Base-by-base conservation (phyloP, 1,139 yeast genomes). In the Debaryomycetaceae sp. region DNA sequence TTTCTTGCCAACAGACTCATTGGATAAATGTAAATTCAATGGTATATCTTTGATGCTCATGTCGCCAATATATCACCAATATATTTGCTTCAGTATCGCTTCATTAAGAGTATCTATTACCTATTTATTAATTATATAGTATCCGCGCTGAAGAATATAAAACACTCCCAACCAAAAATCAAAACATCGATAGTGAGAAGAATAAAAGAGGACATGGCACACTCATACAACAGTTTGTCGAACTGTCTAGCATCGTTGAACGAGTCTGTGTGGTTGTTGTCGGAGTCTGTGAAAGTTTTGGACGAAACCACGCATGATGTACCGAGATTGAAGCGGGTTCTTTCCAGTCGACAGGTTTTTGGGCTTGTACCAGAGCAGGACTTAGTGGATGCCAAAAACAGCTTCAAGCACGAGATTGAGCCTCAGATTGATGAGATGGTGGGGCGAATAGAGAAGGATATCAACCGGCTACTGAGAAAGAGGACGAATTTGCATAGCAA, bases 291-390 rank as follows among this genome's bases (percentile, higher is more conserved):
- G 39, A 47, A 50, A 17, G 40, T 55, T 6, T 48, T 72, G 7
- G 63, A 60, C n/a, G 56, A 55, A 1, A 55, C 70, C 5, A 67
- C 73, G 7, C 47, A 50, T 34, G 72, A 68, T 41, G 62, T 65
- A 6, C 58, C 65, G 7, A 46, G 75, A 17, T 51, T 70, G 37
- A 58, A 56, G 37, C 58, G 56, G 31, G 67, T 70, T 17, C 51
- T 71, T 17, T 46, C 52, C 26, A 66, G 75, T 8, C 56, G 62
- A 17, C 62, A 63, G 39, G 71, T 70, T 28, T 72, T 66, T 54
- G 75, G 72, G 6, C 48, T 72, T 29, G 67, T 70, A 1, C 73
- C 78, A 1, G 71, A 67, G 42, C 52, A 55, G 43, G 78, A 72
- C 46, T 45, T 70, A 30, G 58, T 57, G n/a, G 61, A 65, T 46